Evolutionary conservation across 2,329 filamentous ascomycete genomes (phyloP), one percentile per base, ranked within the genome.

Genomic region (Lasiodiplodia hormozganensis): DNA sequence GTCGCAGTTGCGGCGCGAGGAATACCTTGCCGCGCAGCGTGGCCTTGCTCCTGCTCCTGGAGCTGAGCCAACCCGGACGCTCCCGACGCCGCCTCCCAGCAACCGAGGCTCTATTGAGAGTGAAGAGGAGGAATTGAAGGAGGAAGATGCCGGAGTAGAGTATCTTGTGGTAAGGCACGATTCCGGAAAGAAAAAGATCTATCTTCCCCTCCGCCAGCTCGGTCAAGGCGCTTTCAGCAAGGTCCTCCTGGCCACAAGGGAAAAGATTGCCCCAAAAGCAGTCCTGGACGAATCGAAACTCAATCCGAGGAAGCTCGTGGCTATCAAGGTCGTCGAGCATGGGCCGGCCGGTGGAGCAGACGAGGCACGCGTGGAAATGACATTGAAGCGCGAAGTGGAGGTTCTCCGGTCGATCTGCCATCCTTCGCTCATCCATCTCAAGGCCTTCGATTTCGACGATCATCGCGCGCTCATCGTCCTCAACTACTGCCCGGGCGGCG

Each of bases 141-240:
- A 82, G 65, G 76, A 81, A 31, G 79, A 80, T 70, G 68, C 77
- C 78, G 54, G 56, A 40, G 76, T 77, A 40, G 76, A 82, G 58
- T 83, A 82, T 73, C 77, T 84, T n/a, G 80, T 80, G 36, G 82
- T 83, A 65, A 81, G 83, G 56, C 81, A 81, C 57, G 82, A 82
- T 58, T 94, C 75, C 86, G 92, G 74, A 90, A 71, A 90, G 83
- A 93, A 88, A 72, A 94, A 94, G 77, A 85, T 88, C 23, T 99
- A 96, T 89, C 88, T 92, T 72, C 91, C 91, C 14, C 82, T 99
- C 49, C 90, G 92, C 69, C 83, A 90, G 71, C 86, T 99, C 6
- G 96, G 96, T 5, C 93, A 97, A 74, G 96, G 96, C 47, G 97
- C 96, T 0, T 99, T 99, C 79, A 97, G 94, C 78, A 92, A 92